These are phyloP conservation scores for Ascochyta clinopodiicola DNA, from an alignment of 2,329 filamentous ascomycete genomes.

Conservation along the genomic window DNA sequence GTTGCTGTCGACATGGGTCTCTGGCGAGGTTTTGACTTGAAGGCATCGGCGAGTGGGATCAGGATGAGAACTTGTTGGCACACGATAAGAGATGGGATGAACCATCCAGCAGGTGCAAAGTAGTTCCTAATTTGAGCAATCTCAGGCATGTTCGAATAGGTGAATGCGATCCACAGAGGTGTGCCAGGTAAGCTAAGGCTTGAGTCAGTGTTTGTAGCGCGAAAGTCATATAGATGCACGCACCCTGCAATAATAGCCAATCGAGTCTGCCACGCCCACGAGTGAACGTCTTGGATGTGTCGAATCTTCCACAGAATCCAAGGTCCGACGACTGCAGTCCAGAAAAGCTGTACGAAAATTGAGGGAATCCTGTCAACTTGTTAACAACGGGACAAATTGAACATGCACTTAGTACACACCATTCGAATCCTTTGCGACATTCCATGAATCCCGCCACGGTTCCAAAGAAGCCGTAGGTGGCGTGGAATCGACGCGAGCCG, in stretches of 20 bases:
- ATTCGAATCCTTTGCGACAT: constrained; percentile 67
- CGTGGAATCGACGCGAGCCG: constrained; percentile 70
- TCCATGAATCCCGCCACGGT: constrained; percentile 52
- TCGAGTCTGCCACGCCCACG: constrained; percentile 49
- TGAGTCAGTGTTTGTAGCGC: constrained; percentile 26
- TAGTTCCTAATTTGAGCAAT: constrained; percentile 39
- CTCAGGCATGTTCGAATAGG: constrained; percentile 34
- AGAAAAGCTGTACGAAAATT: constrained; percentile 47
- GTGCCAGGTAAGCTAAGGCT: constrained; percentile 43
- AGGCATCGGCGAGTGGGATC: constrained; percentile 43
- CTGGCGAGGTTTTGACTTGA: constrained; percentile 28
- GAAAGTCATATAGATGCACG: constrained; percentile 1
- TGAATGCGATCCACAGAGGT: constrained; percentile 48
- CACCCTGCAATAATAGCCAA: constrained; percentile 48
- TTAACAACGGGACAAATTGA: constrained; percentile 11
- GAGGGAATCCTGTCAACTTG: constrained; percentile 40
- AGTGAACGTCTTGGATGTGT: constrained; percentile 46
- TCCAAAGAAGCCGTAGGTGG: constrained; percentile 61
- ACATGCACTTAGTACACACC: constrained; percentile 51
- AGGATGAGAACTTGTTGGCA: constrained; percentile 48
- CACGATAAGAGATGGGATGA: constrained; percentile 45
- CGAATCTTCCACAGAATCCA: constrained; percentile 50
- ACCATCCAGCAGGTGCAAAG: constrained; percentile 47
- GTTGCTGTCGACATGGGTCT: constrained; percentile 27
- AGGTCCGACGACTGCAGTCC: constrained; percentile 45